These are phyloP conservation scores for Rossbeevera mucosa DNA, from an alignment of 768 basidiomycete species.

Conservation along the genomic window DNA sequence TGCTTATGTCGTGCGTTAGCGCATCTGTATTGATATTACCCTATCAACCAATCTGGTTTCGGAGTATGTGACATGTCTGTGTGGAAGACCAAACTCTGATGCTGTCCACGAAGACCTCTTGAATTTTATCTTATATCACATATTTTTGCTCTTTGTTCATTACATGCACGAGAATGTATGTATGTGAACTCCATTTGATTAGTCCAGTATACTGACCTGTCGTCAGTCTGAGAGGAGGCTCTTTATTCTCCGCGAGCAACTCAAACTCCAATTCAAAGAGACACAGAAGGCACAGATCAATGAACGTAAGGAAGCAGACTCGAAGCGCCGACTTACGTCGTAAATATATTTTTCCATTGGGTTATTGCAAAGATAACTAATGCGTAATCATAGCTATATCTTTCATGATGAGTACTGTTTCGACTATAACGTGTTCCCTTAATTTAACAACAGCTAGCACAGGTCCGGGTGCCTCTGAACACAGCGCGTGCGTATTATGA, in stretches of 20 bases:
- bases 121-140: conserved; percentile 74
- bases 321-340: conserved; percentile 78
- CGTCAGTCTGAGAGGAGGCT: conserved; percentile 51
- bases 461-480: conserved; percentile 79
- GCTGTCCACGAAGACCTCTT: conserved; percentile 45
- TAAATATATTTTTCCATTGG: conserved; percentile 38
- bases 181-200: conserved; percentile 23
- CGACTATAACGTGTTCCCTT: conserved; percentile 4
- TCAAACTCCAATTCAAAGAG: conserved; percentile 69
- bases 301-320: conserved; percentile 70
- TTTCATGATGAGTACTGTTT: conserved; percentile 62
- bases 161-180: conserved; percentile 59
- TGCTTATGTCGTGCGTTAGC: conserved; percentile 17
- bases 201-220: conserved; percentile 1
- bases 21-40: conserved; percentile 36
- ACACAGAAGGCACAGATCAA: conserved; percentile 72
- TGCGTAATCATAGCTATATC: conserved; percentile 47
- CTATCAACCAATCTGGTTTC: conserved; percentile 32
- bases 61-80: conserved; percentile 29
- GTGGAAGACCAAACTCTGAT: conserved; percentile 4
- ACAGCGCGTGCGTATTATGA: conserved; percentile 50
- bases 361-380: neutral
- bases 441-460: conserved; percentile 29
- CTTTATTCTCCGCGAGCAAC: conserved; percentile 66
- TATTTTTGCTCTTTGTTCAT: conserved; percentile 74